phyloP scores from a whole-genome alignment of 257 asterid species.

The Jacaranda copaia region DNA sequence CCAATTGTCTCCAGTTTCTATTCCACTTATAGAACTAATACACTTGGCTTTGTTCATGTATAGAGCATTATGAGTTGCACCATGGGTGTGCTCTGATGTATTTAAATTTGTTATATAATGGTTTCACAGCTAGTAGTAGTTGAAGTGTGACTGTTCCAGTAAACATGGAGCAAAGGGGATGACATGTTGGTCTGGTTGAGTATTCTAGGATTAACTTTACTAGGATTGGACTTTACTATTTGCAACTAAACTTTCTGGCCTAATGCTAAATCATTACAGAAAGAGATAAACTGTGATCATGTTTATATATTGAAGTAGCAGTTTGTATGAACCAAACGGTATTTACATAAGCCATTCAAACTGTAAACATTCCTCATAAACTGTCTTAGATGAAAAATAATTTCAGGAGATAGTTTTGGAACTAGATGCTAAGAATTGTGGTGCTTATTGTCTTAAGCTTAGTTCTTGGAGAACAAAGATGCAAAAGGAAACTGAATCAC shows the following conservation, averaged over 20 bases:
- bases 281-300: background rate
- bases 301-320: background rate
- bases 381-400: slow-evolving; percentile 9
- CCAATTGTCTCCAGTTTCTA: slow-evolving; percentile 29
- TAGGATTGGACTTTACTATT: no score
- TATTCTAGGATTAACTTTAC: background rate
- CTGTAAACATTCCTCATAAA: background rate
- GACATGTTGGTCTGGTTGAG: background rate
- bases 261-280: background rate
- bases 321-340: slow-evolving; percentile 6
- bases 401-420: slow-evolving; percentile 25
- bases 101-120: slow-evolving; percentile 10
- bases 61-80: slow-evolving; percentile 20
- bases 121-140: background rate
- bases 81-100: slow-evolving; percentile 18
- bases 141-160: background rate
- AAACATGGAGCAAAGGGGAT: slow-evolving; percentile 20
- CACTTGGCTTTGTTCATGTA: background rate
- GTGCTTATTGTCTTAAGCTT: slow-evolving; percentile 7
- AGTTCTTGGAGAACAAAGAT: slow-evolving; percentile 11
- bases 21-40: slow-evolving; percentile 23
- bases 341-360: background rate
- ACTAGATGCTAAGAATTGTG: slow-evolving; percentile 5
- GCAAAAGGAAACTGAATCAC: background rate
- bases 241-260: slow-evolving; percentile 11